Base-by-base conservation (phyloP, 2,329 filamentous ascomycete species). In the Fonsecaea erecta region DNA sequence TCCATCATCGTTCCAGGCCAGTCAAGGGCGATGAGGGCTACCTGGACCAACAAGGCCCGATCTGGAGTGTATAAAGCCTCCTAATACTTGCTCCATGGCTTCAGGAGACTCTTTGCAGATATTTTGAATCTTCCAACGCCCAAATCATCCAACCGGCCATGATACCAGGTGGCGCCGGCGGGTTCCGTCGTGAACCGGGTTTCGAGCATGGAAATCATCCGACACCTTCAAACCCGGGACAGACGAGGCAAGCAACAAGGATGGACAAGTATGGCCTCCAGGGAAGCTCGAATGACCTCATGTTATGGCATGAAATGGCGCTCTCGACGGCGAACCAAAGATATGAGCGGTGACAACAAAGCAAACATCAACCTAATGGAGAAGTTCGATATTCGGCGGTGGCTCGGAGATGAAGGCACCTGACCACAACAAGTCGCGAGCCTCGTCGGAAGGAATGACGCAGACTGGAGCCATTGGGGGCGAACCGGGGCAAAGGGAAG, bases 401-500 rank as follows among this genome's bases (percentile, higher is more conserved):
- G 18, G 24, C 18, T 48, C 43, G 43, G 43, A 48, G 14, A 40
- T 40, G 14, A 8, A 24, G 16, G 53, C 56, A 34, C 32, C 32
- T 34, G 32, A 34, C 32, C 32, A 7, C 12, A 11, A 34, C 2
- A 5, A 34, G 6, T 30, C 8, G 28, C 28, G 30, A 60, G 57
- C 43, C 57, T 58, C 16, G 55, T 48, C 55, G 55, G 43, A 58
- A 48, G 43, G 21, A 18, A 57, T 37, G 34, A 35, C 12, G 54
- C 18, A 28, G 32, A n/a, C 26, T 34, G 21, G 40, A 43, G 56
- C 16, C 21, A 52, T 60, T 46, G 34, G 46, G 46, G 28, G 48
- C 18, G 34, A 34, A 18, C 57, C 58, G 58, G 58, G 34, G 58
- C 58, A 61, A 61, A 61, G 58, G 58, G 58, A 53, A 54, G 28